Percentiles rank a stretch among this genome's conserved stretches.
Evolutionary conservation across 1,284 basidiomycete species (phyloP).

Genomic region (Fomitopsis schrenkii): DNA sequence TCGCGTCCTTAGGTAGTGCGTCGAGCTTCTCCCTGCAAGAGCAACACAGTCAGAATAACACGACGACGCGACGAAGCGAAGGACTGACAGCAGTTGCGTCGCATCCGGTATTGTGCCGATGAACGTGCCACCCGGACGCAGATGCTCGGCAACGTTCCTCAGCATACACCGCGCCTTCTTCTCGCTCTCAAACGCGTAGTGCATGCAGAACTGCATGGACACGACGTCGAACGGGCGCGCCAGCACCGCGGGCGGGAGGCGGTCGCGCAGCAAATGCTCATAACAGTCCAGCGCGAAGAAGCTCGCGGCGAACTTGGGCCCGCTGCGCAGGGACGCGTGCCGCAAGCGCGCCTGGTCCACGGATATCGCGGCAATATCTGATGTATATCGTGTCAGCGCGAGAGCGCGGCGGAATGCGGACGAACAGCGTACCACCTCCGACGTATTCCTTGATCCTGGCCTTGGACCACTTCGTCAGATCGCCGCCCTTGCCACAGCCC

Average conservation of each 20-base stretch:
- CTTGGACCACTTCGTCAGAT: conserved; percentile 94
- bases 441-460: conserved; percentile 80
- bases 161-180: conserved; percentile 91
- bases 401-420: conserved; percentile 1
- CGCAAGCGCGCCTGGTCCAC: conserved; percentile 85
- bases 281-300: conserved; percentile 94
- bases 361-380: conserved; percentile 91
- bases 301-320: conserved; percentile 62
- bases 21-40: conserved; percentile 60
- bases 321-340: conserved; percentile 40
- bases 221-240: conserved; percentile 84
- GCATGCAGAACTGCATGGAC: conserved; percentile 99
- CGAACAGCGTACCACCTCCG: conserved; percentile 65
- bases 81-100: conserved; percentile 70
- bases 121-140: conserved; percentile 84
- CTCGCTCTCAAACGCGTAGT: conserved; percentile 94
- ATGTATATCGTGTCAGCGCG: background rate
- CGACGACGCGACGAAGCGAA: background rate
- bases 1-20: conserved; percentile 53
- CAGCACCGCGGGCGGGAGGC: conserved; percentile 50
- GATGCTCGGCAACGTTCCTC: conserved; percentile 80
- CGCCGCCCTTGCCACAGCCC: conserved; percentile 98
- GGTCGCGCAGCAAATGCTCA: conserved; percentile 63
- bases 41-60: conserved; percentile 6
- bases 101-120: conserved; percentile 94